Conservation (phyloP, 768 basidiomycete species). For the Gautieria morchelliformis region DNA sequence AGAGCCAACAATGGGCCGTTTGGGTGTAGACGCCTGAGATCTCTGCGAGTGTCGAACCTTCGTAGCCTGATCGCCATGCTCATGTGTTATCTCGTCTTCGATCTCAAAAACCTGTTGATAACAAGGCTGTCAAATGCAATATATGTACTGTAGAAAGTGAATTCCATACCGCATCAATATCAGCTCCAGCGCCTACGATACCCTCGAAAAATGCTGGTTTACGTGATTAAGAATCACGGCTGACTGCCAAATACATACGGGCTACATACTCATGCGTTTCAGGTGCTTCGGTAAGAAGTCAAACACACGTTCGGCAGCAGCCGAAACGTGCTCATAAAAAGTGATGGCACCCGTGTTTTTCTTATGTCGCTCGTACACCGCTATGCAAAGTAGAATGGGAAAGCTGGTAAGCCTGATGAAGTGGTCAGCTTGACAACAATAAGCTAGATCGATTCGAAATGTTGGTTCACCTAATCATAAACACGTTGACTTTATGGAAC, state of each 20-base stretch:
- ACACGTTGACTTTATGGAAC: slow-evolving; percentile 96
- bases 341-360: slow-evolving; percentile 54
- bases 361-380: slow-evolving; percentile 79
- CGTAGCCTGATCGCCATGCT: slow-evolving; percentile 9
- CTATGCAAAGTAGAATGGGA: slow-evolving; percentile 71
- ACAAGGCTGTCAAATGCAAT: neutral
- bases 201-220: slow-evolving; percentile 67
- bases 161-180: slow-evolving; percentile 57
- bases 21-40: slow-evolving; percentile 23
- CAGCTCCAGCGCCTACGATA: slow-evolving; percentile 51
- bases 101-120: slow-evolving; percentile 62
- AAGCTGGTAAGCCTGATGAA: slow-evolving; percentile 61
- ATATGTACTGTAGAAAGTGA: neutral
- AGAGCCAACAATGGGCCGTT: slow-evolving; percentile 8
- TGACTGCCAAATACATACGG: neutral
- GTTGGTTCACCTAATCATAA: slow-evolving; percentile 60
- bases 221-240: neutral
- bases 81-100: slow-evolving; percentile 44
- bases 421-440: neutral
- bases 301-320: slow-evolving; percentile 56
- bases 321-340: slow-evolving; percentile 64
- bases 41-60: slow-evolving; percentile 12
- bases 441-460: neutral
- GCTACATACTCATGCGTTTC: slow-evolving; percentile 57
- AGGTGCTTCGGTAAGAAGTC: slow-evolving; percentile 71